Conservation (phyloP, 164 flowering plant genomes). For the Malania oleifera region DNA sequence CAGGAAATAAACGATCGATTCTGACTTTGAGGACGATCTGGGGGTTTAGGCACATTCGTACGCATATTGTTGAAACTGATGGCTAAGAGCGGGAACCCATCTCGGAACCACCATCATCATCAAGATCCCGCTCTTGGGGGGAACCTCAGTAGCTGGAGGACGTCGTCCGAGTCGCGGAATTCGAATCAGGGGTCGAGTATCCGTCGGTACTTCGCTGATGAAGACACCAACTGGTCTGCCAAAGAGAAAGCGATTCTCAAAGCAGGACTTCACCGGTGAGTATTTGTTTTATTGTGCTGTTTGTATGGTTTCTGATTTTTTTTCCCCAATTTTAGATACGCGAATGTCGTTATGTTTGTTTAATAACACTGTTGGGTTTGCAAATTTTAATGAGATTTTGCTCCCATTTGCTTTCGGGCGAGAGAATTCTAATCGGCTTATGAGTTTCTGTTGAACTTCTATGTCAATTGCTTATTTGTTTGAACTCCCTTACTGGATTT, state of each 20-base stretch:
- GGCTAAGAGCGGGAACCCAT: slow-evolving; percentile 49
- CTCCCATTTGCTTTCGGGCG: no score
- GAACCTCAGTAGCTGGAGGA: slow-evolving; percentile 26
- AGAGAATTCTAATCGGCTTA: no score
- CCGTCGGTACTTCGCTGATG: no score
- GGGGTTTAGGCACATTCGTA: neutral
- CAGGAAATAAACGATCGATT: slow-evolving; percentile 18
- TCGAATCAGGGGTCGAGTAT: slow-evolving; percentile 20
- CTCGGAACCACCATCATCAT: slow-evolving; percentile 41
- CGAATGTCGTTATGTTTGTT: no score
- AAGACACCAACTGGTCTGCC: slow-evolving; percentile 48
- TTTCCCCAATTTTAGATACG: slow-evolving; percentile 4
- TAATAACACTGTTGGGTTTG: no score
- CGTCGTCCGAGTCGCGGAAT: slow-evolving; percentile 18
- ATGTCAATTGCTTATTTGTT: no score
- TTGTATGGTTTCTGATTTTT: neutral
- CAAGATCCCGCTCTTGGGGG: slow-evolving; percentile 13
- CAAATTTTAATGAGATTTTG: no score
- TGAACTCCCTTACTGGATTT: no score
- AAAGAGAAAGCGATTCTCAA: slow-evolving; percentile 58
- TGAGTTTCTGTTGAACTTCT: no score
- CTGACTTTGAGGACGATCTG: neutral
- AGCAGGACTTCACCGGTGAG: slow-evolving; percentile 47
- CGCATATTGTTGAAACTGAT: slow-evolving; percentile 19
- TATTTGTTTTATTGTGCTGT: neutral